Base-by-base conservation (phyloP, 345 rosid species). In the Acer saccharum region DNA sequence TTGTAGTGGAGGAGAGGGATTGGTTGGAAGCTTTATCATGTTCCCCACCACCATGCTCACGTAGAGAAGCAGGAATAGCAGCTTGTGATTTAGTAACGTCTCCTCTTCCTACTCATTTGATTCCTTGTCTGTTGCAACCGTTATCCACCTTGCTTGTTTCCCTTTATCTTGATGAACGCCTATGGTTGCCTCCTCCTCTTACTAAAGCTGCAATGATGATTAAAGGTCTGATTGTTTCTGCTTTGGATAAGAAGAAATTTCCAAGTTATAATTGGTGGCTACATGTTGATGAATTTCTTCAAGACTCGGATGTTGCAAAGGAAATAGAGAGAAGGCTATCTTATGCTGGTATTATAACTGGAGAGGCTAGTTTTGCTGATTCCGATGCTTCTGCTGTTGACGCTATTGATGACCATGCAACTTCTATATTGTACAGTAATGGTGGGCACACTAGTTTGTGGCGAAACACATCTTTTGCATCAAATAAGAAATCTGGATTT, bases 11-110 rank as follows among this genome's bases (percentile, higher is more conserved):
- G 85, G 97, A 94, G 83, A 87, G 92, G 81, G 98, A 96, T 83
- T 96, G 99, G 99, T 82, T 92, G 86, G 97, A 91, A 87, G 98
- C 97, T 86, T 85, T 96, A 76, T 90, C 97, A 17, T 86, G 94
- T 81, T 86, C 95, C 72, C 93, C 95, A 65, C 98, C 97, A 71
- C 98, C 99, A 62, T 94, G 99, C 83, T 93, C 97, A 68, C 94
- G 85, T 73, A 89, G 99, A 88, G 98, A 93, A 86, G 97, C 98
- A 62, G 99, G 99, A 79, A 86, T 89, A 68, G 92, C 98, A 81
- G 96, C 95, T 72, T 78, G 88, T 82, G 97, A 90, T 80, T 81
- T 92, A 71, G 89, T 78, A 67, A 86, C 99, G 57, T 90, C 91
- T 77, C 96, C 97, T 29, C 97, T 96, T 84, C 97, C 98, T 55